phyloP scores from a whole-genome alignment of 441 rosid genomes.

The Rhodomyrtus psidioides region DNA sequence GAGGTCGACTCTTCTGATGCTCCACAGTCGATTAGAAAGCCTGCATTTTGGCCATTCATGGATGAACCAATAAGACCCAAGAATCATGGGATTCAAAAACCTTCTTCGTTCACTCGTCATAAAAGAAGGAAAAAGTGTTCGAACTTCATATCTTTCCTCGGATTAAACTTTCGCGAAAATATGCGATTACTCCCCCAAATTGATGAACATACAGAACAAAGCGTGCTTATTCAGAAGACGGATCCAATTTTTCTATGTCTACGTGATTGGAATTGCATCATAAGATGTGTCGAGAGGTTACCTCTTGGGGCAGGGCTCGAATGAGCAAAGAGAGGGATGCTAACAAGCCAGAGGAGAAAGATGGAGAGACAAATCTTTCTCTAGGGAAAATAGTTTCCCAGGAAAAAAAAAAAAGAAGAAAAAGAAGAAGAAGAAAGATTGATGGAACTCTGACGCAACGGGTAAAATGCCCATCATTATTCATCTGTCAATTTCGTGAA shows the following conservation, averaged over 20 bases:
- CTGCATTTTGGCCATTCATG: slow-evolving; percentile 20
- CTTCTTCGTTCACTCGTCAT: background rate
- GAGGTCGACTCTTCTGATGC: slow-evolving; percentile 21
- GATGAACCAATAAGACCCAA: background rate
- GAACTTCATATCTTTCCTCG: background rate
- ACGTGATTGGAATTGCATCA: background rate
- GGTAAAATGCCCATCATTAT: too few relatives aligned
- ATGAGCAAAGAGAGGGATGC: slow-evolving; percentile 31
- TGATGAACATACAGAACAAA: background rate
- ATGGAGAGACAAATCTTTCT: slow-evolving; percentile 47
- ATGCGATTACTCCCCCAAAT: background rate
- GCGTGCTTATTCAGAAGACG: background rate
- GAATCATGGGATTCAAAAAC: background rate
- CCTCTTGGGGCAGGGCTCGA: slow-evolving; percentile 55
- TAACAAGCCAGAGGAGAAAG: slow-evolving; percentile 54
- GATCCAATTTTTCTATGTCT: background rate
- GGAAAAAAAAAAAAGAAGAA: background rate
- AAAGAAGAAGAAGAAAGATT: background rate
- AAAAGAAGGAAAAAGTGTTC: background rate
- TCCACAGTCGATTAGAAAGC: slow-evolving; percentile 55
- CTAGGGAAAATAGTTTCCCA: background rate
- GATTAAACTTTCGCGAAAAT: background rate
- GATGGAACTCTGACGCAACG: too few relatives aligned
- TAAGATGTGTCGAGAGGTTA: background rate
- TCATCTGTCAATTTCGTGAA: too few relatives aligned